phyloP scores from a whole-genome alignment of 805 yeast species.

The Pichia nanzhaoensis region DNA sequence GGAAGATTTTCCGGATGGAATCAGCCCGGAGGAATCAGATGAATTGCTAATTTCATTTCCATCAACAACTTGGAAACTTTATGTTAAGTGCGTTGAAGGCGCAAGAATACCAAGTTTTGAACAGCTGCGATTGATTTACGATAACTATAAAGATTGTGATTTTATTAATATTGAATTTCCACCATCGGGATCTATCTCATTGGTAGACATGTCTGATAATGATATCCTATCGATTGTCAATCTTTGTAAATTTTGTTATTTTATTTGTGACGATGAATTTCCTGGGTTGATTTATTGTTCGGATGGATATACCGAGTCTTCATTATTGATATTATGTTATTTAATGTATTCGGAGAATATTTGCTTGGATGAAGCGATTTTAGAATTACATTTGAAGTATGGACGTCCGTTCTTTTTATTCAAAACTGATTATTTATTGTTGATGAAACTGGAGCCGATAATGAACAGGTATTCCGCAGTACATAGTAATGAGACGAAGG shows the following conservation, averaged over 20 bases:
- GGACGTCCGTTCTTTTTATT: conserved; percentile 83
- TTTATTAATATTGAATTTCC: conserved; percentile 55
- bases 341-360: conserved; percentile 62
- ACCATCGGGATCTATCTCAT: conserved; percentile 74
- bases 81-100: conserved; percentile 54
- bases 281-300: conserved; percentile 65
- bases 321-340: conserved; percentile 66
- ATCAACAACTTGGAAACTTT: conserved; percentile 45
- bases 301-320: conserved; percentile 90
- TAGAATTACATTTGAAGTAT: conserved; percentile 52
- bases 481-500: neutral
- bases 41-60: conserved; percentile 42
- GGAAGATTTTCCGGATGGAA: conserved; percentile 23
- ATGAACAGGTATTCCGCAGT: conserved; percentile 56
- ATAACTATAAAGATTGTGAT: conserved; percentile 13
- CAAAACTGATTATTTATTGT: conserved; percentile 61
- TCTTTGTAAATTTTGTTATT: conserved; percentile 60
- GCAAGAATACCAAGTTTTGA: conserved; percentile 44
- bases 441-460: conserved; percentile 58
- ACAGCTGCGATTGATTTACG: conserved; percentile 29
- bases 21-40: conserved; percentile 20
- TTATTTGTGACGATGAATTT: conserved; percentile 29
- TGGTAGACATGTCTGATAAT: conserved; percentile 61
- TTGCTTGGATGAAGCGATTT: conserved; percentile 55
- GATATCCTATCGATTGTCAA: conserved; percentile 60